phyloP scores from a whole-genome alignment of 176 grass and related monocot species.

The Stipa capillata region DNA sequence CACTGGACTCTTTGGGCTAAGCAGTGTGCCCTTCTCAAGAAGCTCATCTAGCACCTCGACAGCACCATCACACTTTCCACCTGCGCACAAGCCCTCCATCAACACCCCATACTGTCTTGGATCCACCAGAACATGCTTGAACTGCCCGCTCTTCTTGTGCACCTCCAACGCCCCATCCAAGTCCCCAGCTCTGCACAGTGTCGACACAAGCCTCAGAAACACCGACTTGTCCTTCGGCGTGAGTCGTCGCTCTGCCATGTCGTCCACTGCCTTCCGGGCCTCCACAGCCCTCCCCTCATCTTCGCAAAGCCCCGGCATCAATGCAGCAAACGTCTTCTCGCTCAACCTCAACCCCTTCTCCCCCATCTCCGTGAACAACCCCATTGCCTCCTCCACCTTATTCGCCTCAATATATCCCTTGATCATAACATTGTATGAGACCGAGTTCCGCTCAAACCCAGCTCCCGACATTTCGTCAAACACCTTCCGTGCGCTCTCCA shows the following conservation, averaged over 20 bases:
- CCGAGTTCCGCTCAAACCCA: slow-evolving; percentile 42
- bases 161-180: slow-evolving; percentile 75
- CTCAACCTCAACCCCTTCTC: slow-evolving; percentile 71
- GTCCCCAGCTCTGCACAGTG: slow-evolving; percentile 60
- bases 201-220: slow-evolving; percentile 61
- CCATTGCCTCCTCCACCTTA: slow-evolving; percentile 50
- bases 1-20: slow-evolving; percentile 47
- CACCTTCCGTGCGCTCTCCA: slow-evolving; percentile 72
- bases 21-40: slow-evolving; percentile 63
- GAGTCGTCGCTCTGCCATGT: slow-evolving; percentile 65
- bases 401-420: slow-evolving; percentile 58
- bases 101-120: slow-evolving; percentile 63
- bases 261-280: slow-evolving; percentile 41
- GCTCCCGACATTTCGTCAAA: slow-evolving; percentile 53
- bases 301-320: slow-evolving; percentile 92
- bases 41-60: slow-evolving; percentile 67
- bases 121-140: slow-evolving; percentile 60
- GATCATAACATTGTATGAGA: slow-evolving; percentile 91
- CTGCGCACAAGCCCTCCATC: slow-evolving; percentile 69
- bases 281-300: slow-evolving; percentile 49
- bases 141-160: slow-evolving; percentile 57
- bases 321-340: slow-evolving; percentile 81
- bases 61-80: slow-evolving; percentile 49
- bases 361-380: slow-evolving; percentile 55
- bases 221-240: slow-evolving; percentile 84